Conservation (phyloP, 306 rosid genomes). For the Vigna radiata region DNA sequence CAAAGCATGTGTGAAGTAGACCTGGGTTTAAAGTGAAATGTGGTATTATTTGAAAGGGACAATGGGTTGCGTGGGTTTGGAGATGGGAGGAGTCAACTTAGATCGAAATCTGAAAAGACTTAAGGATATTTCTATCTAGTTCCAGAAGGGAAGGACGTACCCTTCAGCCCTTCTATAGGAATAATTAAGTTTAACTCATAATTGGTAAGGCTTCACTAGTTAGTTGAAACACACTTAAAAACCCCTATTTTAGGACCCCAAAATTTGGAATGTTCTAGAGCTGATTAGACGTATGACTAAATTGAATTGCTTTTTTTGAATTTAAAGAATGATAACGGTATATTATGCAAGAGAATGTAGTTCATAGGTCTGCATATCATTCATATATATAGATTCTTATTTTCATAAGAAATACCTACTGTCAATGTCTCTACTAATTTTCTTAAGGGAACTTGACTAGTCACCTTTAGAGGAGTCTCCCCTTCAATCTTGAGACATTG, state of each 20-base stretch:
- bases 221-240: neutral
- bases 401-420: no score
- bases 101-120: constrained; percentile 13
- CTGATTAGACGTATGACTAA: neutral
- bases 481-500: no score
- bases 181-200: neutral
- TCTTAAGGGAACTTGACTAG: no score
- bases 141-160: constrained; percentile 19
- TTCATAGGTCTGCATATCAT: neutral
- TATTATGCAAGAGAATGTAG: neutral
- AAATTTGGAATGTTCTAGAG: neutral
- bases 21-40: constrained; percentile 2
- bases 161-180: neutral
- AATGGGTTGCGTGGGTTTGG: constrained; percentile 17
- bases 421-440: no score
- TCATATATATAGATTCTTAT: neutral
- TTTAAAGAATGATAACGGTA: neutral
- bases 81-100: neutral
- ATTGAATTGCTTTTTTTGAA: neutral
- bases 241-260: neutral
- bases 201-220: constrained; percentile 11
- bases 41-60: neutral
- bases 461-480: no score
- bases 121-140: constrained; percentile 17
- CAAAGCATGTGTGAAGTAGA: neutral